Conservation (phyloP, 306 rosid genomes). For the Gleditsia sinensis region DNA sequence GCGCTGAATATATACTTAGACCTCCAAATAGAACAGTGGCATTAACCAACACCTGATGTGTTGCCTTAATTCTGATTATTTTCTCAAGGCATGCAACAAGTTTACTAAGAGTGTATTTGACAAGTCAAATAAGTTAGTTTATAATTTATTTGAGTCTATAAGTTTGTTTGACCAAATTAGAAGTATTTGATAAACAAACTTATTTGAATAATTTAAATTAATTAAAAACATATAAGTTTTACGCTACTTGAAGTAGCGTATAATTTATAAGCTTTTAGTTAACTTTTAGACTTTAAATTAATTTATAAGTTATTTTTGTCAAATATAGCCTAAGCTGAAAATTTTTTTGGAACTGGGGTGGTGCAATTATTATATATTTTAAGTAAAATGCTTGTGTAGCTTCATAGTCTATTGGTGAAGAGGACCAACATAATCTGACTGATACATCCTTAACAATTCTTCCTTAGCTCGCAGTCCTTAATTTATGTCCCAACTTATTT, state of each 20-base stretch:
- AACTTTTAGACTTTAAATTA: no score
- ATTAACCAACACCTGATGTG: neutral
- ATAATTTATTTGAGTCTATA: no score
- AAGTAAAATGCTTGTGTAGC: neutral
- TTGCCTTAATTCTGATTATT: conserved; percentile 8
- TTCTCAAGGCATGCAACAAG: neutral
- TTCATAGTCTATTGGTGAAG: neutral
- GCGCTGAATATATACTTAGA: neutral
- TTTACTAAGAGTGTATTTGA: no score
- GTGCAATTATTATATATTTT: neutral
- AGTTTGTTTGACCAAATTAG: no score
- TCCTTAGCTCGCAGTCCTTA: neutral
- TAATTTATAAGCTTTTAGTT: no score
- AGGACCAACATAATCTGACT: neutral
- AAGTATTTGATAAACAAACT: no score
- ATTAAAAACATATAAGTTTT: no score
- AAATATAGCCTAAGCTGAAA: no score
- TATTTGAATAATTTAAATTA: no score
- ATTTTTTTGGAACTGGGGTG: neutral
- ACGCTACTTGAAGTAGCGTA: no score
- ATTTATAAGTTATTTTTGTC: no score
- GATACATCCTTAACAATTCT: neutral
- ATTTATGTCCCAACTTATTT: neutral
- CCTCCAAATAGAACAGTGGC: conserved; percentile 4
- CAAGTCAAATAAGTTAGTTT: no score